These are phyloP conservation scores for Blastocystis sp. DNA, from an alignment of 352 stramenopile genomes.

Conservation along the genomic window DNA sequence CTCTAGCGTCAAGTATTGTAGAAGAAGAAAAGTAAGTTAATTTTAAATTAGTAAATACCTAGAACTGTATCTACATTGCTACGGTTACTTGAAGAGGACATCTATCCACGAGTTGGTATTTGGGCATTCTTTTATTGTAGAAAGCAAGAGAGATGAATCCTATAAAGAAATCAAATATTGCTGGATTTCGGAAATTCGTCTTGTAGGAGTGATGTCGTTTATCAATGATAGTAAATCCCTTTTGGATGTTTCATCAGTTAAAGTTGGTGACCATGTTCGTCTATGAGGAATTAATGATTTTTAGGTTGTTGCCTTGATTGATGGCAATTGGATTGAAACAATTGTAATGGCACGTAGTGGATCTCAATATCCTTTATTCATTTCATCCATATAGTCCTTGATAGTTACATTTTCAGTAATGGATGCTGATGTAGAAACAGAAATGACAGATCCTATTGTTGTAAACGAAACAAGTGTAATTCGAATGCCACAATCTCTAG, in stretches of 20 bases:
- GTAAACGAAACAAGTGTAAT: background rate
- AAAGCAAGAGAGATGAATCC: background rate
- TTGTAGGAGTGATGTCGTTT: background rate
- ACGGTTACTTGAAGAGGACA: background rate
- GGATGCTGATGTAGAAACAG: background rate
- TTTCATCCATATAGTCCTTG: background rate
- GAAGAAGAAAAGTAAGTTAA: slow-evolving; percentile 58
- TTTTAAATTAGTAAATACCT: background rate
- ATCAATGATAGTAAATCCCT: background rate
- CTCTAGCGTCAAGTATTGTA: background rate
- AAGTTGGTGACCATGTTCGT: background rate
- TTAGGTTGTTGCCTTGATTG: background rate
- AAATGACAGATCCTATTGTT: background rate
- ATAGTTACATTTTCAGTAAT: background rate
- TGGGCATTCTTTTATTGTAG: background rate
- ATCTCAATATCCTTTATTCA: background rate
- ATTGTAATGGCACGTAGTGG: background rate
- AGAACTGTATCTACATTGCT: background rate
- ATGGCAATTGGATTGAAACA: slow-evolving; percentile 1
- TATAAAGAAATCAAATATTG: background rate
- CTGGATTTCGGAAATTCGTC: background rate
- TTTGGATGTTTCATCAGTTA: background rate
- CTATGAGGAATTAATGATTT: background rate
- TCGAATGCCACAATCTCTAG: background rate
- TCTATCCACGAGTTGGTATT: background rate